phyloP scores from a whole-genome alignment of 139 green algal genomes.

The Edaphochlamys debaryana region DNA sequence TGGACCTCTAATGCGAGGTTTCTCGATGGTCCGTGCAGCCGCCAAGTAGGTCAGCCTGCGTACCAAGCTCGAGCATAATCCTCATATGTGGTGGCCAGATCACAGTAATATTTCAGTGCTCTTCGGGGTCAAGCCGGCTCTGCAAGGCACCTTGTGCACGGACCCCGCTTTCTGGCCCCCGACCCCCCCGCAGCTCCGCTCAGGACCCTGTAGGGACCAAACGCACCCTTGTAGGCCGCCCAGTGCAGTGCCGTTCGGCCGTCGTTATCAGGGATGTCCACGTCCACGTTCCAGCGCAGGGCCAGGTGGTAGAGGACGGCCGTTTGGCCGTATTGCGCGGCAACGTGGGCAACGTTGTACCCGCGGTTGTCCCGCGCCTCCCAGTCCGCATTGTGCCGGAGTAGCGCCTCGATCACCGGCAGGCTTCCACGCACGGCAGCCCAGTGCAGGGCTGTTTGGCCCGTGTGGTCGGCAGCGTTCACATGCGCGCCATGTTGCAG shows the following conservation, averaged over 20 bases:
- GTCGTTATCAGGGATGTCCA: conserved; percentile 81
- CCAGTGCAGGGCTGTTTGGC: conserved; percentile 92
- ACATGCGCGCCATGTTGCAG: conserved; percentile 71
- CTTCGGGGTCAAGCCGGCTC: too few species aligned
- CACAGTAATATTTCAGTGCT: too few species aligned
- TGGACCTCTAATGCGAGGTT: too few species aligned
- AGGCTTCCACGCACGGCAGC: conserved; percentile 82
- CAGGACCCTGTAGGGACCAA: too few species aligned
- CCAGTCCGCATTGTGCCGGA: conserved; percentile 68
- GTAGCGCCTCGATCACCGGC: conserved; percentile 78
- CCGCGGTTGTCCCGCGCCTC: conserved; percentile 70
- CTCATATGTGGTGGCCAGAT: too few species aligned
- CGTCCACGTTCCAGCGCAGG: conserved; percentile 86
- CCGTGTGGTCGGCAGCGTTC: conserved; percentile 77
- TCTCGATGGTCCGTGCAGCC: too few species aligned
- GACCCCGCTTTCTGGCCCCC: too few species aligned
- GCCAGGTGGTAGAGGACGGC: conserved; percentile 90
- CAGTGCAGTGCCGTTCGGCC: conserved; percentile 86
- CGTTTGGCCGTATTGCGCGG: conserved; percentile 97
- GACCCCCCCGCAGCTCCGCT: too few species aligned
- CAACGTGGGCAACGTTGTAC: conserved; percentile 88
- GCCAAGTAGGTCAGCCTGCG: too few species aligned
- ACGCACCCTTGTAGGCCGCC: conserved; percentile 89
- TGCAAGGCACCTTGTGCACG: too few species aligned
- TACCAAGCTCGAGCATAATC: too few species aligned